Base-by-base conservation (phyloP, 306 rosid genomes). In the Arachis stenosperma region DNA sequence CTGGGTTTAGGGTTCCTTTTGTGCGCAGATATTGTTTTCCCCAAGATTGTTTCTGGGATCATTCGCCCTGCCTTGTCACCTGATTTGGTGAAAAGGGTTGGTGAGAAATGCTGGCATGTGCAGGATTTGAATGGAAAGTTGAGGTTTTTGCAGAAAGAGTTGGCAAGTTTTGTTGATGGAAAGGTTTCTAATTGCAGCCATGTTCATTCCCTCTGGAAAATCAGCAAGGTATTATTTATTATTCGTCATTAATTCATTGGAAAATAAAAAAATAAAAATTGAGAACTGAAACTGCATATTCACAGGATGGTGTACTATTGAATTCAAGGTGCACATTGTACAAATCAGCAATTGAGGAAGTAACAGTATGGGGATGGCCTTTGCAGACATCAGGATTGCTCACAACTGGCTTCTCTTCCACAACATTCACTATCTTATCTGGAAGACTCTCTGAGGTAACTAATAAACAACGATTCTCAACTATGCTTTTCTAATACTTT, bases 331-430 rank as follows among this genome's bases (percentile, higher is more conserved):
- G 97, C 71, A 88, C 75, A 68, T 44, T 94, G 82, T 86, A 78
- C 85, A 88, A 91, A 81, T 85, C 99, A 59, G 86, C 85, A 53
- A 76, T 59, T 6, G 97, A 91, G 81, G 85, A 90, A 81, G 86
- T 94, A 65, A 14, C 89, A 73, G 66, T 91, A 5, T 91, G 96
- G 99, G 99, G 96, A 11, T 94, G 99, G 97, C 97, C 99, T 41
- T 63, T 91, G 81, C 99, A 91, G 84, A 91, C 99, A 3, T 90
- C 97, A 33, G 99, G 99, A 46, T 74, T 94, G 80, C 90, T 91
- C 66, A 81, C 82, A 11, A 77, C 81, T 17, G 89, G 89, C 4
- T 76, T 87, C 74, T 91, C 99, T 54, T 65, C 48, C 12, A 75
- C 85, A 64, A 75, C 93, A 30, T 82, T 86, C 78, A 81, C 91